Conservation (phyloP, 1,284 basidiomycete genomes). For the Leccinum subatratum region DNA sequence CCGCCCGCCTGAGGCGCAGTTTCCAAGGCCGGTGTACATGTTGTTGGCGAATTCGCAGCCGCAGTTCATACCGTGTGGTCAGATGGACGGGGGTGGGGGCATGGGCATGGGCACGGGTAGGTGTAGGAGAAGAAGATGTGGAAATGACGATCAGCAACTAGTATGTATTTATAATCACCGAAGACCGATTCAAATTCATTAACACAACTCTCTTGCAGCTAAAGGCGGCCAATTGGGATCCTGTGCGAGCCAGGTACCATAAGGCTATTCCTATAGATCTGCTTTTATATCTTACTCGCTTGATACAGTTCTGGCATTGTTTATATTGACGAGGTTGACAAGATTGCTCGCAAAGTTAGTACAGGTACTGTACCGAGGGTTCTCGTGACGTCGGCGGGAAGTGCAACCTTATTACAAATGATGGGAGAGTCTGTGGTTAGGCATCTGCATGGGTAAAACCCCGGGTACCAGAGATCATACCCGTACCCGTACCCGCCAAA, state of each 20-base stretch:
- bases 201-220: conserved; percentile 40
- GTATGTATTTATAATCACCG: conserved; percentile 37
- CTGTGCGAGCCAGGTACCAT: conserved; percentile 65
- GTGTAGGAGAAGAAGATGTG: conserved; percentile 94
- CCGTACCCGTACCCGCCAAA: no score
- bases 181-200: not conserved
- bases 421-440: no score
- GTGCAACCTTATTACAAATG: no score
- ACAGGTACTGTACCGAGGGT: conserved; percentile 61
- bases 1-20: conserved; percentile 24
- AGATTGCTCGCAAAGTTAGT: conserved; percentile 71
- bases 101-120: conserved; percentile 37
- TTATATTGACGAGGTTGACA: conserved; percentile 96
- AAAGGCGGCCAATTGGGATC: conserved; percentile 84
- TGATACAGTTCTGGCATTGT: conserved; percentile 76
- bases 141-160: conserved; percentile 82
- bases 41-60: conserved; percentile 27
- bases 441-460: no score
- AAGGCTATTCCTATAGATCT: not conserved
- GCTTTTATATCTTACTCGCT: conserved; percentile 9
- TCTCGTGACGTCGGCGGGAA: conserved; percentile 89
- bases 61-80: conserved; percentile 23
- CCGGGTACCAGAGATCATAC: no score
- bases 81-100: conserved; percentile 18
- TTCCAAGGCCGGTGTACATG: conserved; percentile 30